Evolutionary conservation across 176 grass and related monocot species (phyloP).

Genomic region (Aegilops longissima): DNA sequence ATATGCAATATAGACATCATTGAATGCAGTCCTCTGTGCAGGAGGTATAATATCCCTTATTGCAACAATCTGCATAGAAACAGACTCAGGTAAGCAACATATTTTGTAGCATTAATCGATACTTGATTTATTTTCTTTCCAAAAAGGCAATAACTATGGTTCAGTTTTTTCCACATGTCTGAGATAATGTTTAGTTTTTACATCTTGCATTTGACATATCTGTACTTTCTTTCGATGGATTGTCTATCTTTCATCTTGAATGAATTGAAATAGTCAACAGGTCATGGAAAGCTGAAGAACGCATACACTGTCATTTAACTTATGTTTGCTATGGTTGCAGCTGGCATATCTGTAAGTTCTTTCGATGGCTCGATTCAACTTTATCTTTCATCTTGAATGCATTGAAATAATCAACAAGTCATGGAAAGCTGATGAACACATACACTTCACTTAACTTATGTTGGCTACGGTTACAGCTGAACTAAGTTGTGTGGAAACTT

Average conservation of each 20-base stretch:
- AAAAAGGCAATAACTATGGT: background rate
- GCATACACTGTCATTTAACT: background rate
- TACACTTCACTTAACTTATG: background rate
- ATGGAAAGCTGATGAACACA: constrained; percentile 1
- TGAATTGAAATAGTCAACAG: constrained; percentile 16
- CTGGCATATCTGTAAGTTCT: background rate
- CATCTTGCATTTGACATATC: background rate
- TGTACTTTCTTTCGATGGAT: background rate
- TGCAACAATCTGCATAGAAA: constrained; percentile 80
- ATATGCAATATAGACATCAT: constrained; percentile 96
- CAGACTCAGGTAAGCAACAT: constrained; percentile 6
- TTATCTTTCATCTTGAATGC: background rate
- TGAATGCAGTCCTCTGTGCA: constrained; percentile 66
- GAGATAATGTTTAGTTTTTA: background rate
- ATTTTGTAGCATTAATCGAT: background rate
- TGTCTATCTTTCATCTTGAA: background rate
- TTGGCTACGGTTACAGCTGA: background rate
- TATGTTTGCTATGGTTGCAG: background rate
- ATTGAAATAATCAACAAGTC: constrained; percentile 6
- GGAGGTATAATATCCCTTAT: constrained; percentile 99
- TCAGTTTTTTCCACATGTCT: background rate
- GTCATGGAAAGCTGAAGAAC: constrained; percentile 5
- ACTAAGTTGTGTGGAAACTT: background rate
- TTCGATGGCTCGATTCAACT: background rate
- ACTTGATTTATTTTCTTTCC: background rate